Conservation (phyloP, 441 rosid genomes). For the Omphalea diandra region DNA sequence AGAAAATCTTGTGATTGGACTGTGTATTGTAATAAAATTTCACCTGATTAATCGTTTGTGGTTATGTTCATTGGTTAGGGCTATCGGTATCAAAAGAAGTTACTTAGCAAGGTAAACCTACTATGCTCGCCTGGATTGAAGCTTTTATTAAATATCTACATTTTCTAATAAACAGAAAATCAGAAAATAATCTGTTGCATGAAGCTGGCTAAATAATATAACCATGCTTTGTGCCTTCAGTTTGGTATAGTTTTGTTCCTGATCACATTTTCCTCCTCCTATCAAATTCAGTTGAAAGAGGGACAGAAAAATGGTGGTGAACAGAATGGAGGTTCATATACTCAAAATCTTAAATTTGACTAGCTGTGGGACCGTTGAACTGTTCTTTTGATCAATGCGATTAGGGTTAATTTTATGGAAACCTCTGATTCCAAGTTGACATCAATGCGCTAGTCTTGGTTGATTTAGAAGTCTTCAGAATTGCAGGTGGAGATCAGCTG, state of each 20-base stretch:
- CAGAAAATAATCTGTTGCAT: not conserved
- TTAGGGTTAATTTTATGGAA: slow-evolving; percentile 15
- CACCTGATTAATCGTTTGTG: slow-evolving; percentile 18
- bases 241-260: not conserved
- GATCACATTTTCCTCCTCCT: slow-evolving; percentile 6
- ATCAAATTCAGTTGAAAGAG: slow-evolving; percentile 48
- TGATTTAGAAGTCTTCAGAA: slow-evolving; percentile 27
- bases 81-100: slow-evolving; percentile 80
- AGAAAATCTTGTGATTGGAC: not conserved
- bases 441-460: slow-evolving; percentile 19
- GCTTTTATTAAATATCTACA: not conserved
- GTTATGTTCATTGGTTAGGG: slow-evolving; percentile 45
- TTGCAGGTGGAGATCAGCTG: slow-evolving; percentile 28
- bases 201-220: not conserved
- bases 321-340: slow-evolving; percentile 34
- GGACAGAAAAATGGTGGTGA: slow-evolving; percentile 22
- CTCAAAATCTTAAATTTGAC: slow-evolving; percentile 37
- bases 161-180: not conserved
- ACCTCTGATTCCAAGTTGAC: slow-evolving; percentile 23
- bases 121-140: not conserved
- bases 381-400: not conserved
- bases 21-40: not conserved
- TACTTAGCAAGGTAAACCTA: slow-evolving; percentile 46
- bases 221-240: not conserved
- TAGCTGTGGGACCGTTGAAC: slow-evolving; percentile 22